These are phyloP conservation scores for Colletotrichum costaricense DNA, from an alignment of 2,329 filamentous ascomycete genomes.

Conservation along the genomic window DNA sequence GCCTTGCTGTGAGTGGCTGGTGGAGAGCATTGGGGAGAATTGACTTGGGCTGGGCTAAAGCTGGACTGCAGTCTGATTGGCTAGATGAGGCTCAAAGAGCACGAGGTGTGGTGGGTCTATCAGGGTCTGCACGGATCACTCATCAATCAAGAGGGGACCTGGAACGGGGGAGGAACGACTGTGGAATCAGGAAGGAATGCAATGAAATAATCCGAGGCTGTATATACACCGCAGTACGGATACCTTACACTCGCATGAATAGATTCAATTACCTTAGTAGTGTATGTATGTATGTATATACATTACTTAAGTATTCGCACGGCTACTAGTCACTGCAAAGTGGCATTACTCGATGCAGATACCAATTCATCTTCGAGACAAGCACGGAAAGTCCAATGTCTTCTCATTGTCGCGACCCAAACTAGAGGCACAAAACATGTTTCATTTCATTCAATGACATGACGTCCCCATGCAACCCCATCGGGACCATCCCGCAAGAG, in stretches of 20 bases:
- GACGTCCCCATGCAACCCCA: background rate
- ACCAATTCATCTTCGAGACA: too few relatives aligned
- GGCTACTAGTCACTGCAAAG: too few relatives aligned
- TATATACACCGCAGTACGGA: background rate
- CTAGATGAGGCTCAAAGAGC: background rate
- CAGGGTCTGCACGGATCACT: slow-evolving; percentile 20
- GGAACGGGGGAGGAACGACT: background rate
- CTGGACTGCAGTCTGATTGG: slow-evolving; percentile 14
- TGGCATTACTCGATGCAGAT: too few relatives aligned
- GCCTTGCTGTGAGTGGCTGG: slow-evolving; percentile 18
- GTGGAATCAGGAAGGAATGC: background rate
- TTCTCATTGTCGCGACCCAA: background rate
- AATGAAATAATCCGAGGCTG: slow-evolving; percentile 11
- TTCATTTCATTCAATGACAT: background rate
- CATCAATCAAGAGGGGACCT: slow-evolving; percentile 13
- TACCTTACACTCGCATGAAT: background rate
- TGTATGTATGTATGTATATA: too few relatives aligned
- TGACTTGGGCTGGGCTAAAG: slow-evolving; percentile 12
- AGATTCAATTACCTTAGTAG: too few relatives aligned
- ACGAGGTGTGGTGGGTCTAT: slow-evolving; percentile 5
- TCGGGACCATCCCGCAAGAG: background rate
- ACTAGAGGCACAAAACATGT: background rate
- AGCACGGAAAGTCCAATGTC: too few relatives aligned
- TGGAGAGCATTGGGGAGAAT: slow-evolving; percentile 6
- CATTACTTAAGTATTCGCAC: too few relatives aligned